A percentile compares a stretch with the other conserved stretches of the same genome.
Conservation (phyloP, 352 stramenopile species). For the Phytophthora parvispora region DNA sequence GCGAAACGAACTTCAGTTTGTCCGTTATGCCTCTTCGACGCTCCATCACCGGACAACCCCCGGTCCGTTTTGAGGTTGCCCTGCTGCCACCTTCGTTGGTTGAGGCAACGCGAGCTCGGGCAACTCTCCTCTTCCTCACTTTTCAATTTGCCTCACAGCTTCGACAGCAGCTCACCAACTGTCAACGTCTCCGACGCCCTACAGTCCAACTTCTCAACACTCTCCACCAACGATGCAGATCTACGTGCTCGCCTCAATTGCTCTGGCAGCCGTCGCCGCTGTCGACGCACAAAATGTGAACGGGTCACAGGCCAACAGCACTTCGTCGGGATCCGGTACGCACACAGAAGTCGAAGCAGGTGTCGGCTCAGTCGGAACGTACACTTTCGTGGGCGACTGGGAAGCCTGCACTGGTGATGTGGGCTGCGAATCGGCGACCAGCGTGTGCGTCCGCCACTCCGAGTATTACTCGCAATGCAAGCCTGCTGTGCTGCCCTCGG, state of each 20-base stretch:
- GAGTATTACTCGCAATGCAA: constrained; percentile 35
- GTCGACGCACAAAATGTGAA: not conserved
- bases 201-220: not conserved
- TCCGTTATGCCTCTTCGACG: not conserved
- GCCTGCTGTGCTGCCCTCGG: constrained; percentile 12
- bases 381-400: constrained; percentile 5
- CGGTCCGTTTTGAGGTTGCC: constrained; percentile 1
- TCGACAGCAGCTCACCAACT: constrained; percentile 9
- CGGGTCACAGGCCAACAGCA: not conserved
- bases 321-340: not conserved
- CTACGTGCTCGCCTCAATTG: constrained; percentile 8
- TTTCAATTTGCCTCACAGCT: constrained; percentile 20
- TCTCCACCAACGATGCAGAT: constrained; percentile 15
- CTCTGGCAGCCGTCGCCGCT: not conserved
- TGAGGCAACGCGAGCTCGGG: not conserved
- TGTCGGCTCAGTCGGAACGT: not conserved
- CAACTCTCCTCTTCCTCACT: not conserved
- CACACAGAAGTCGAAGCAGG: not conserved
- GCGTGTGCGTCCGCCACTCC: constrained; percentile 21
- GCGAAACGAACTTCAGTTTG: not conserved
- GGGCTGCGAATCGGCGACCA: constrained; percentile 1
- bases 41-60: constrained; percentile 2
- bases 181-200: not conserved
- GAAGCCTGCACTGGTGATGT: constrained; percentile 20
- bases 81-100: not conserved